Conservation (phyloP, 345 rosid genomes). For the Balakata baccata region DNA sequence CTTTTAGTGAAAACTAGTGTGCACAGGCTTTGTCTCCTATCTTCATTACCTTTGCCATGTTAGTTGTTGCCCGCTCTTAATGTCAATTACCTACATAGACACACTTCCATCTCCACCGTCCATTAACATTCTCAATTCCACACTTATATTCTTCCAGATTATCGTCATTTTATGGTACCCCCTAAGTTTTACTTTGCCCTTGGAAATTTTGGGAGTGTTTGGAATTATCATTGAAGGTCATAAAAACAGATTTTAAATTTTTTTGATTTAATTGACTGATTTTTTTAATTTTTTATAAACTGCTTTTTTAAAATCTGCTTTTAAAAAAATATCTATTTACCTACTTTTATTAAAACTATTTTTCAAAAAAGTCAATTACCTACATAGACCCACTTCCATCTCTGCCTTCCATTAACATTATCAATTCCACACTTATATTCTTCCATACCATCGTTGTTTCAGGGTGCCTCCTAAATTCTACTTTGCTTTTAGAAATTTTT, state of each 20-base stretch:
- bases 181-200: no score
- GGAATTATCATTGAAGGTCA: no score
- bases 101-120: slow-evolving; percentile 5
- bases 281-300: no score
- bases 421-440: background rate
- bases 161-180: background rate
- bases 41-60: slow-evolving; percentile 5
- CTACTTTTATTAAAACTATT: no score
- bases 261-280: no score
- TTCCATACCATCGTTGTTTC: background rate
- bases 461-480: background rate
- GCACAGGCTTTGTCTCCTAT: background rate
- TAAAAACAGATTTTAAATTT: no score
- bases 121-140: background rate
- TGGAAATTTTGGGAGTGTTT: no score
- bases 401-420: background rate
- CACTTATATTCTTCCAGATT: background rate
- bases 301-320: no score
- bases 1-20: background rate
- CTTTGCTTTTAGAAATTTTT: no score
- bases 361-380: background rate
- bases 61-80: background rate
- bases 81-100: background rate
- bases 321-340: no score
- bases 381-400: background rate